Evolutionary conservation across 2,329 filamentous ascomycete genomes (phyloP).

Genomic region (Graphilbum fragrans): DNA sequence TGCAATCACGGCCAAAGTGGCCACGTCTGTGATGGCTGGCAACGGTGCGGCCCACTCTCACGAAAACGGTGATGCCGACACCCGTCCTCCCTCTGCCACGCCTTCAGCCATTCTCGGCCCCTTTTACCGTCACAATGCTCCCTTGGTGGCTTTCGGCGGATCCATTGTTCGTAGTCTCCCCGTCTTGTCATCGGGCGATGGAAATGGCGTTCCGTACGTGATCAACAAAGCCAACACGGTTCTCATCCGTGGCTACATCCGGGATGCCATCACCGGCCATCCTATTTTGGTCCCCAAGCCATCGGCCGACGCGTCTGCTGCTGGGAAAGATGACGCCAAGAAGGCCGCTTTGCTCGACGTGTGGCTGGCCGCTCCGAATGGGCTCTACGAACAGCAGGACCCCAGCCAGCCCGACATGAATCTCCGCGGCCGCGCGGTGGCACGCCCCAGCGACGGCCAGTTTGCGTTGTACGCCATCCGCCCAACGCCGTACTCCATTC

Average conservation of each 20-base stretch:
- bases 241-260: constrained; percentile 51
- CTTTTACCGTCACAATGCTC: constrained; percentile 68
- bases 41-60: too few relatives aligned
- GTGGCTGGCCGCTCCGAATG: constrained; percentile 66
- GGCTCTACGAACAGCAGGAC: constrained; percentile 55
- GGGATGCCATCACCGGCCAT: too few relatives aligned
- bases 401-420: constrained; percentile 52
- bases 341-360: constrained; percentile 57
- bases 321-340: constrained; percentile 50
- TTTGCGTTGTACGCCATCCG: constrained; percentile 45
- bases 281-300: too few relatives aligned
- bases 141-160: constrained; percentile 55
- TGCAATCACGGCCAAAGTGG: too few relatives aligned
- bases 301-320: too few relatives aligned
- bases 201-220: too few relatives aligned
- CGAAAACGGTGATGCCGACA: too few relatives aligned
- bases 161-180: constrained; percentile 48
- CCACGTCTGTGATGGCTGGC: too few relatives aligned
- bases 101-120: constrained; percentile 54
- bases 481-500: constrained; percentile 31
- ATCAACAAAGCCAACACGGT: constrained; percentile 38
- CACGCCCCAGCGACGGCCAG: constrained; percentile 49
- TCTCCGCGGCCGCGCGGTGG: constrained; percentile 49
- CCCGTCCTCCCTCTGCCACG: constrained; percentile 2
- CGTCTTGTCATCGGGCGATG: too few relatives aligned